A percentile compares a stretch with the other conserved stretches of the same genome.
These are phyloP conservation scores for Candida saitoana DNA, from an alignment of 805 yeast genomes.

Conservation along the genomic window DNA sequence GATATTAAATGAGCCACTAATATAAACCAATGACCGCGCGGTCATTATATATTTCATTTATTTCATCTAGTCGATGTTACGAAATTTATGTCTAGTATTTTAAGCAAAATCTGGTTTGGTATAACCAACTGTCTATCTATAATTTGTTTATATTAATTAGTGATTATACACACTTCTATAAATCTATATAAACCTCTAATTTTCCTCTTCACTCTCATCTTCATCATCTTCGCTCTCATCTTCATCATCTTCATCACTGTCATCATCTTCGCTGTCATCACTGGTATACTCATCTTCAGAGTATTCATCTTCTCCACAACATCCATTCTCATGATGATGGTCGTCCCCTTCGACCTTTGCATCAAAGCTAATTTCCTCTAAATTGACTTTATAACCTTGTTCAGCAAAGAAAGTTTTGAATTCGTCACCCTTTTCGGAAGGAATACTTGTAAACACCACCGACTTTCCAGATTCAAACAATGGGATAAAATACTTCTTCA, in stretches of 20 bases:
- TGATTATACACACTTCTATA: too few relatives aligned
- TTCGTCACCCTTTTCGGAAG: slow-evolving; percentile 55
- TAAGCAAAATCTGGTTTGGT: too few relatives aligned
- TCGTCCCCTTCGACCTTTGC: slow-evolving; percentile 22
- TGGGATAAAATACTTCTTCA: slow-evolving; percentile 59
- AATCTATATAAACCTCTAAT: not conserved
- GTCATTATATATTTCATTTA: not conserved
- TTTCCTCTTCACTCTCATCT: not conserved
- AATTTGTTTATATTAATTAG: too few relatives aligned
- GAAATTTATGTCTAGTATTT: too few relatives aligned
- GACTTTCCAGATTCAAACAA: slow-evolving; percentile 58
- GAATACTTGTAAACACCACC: slow-evolving; percentile 65
- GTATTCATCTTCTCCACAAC: slow-evolving; percentile 3
- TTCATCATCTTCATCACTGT: not conserved
- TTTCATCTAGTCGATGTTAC: not conserved
- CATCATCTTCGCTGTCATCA: not conserved
- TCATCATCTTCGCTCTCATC: not conserved
- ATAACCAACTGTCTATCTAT: too few relatives aligned
- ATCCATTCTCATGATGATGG: slow-evolving; percentile 16
- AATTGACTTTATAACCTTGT: slow-evolving; percentile 57
- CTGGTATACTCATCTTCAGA: not conserved
- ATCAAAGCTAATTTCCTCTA: slow-evolving; percentile 48
- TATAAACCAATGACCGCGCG: too few relatives aligned
- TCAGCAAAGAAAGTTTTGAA: slow-evolving; percentile 44
- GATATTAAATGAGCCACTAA: slow-evolving; percentile 14